Base-by-base conservation (phyloP, 1,139 yeast genomes). In the Pichia norvegensis region DNA sequence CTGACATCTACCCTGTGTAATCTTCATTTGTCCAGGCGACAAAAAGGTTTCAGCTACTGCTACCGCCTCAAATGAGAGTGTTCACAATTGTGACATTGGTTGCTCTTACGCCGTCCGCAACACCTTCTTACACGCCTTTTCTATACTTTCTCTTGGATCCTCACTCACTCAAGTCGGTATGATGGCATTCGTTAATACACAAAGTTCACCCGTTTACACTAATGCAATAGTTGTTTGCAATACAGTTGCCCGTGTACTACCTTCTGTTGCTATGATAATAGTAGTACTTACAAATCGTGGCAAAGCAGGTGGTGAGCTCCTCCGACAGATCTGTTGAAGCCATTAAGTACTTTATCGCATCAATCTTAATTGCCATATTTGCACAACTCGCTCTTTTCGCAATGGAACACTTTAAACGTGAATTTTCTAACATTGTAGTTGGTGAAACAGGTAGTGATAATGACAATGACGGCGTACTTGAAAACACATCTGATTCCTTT, bases 201-300 rank as follows among this genome's bases (percentile, higher is more conserved):
- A 80, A 61, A 14, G 21, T 21, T 94, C 95, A 2, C 77, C 87
- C 4, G 72, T 78, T 3, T 86, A 80, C 60, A 86, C 90, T 17
- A 95, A 90, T 58, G 95, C 85, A 0, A 85, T 85, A 4, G 85
- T 92, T 85, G 88, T 88, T 6, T 97, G 98, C 1, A 96, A 92
- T 63, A 96, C 95, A 0, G 69, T 90, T 14, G 88, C 97, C 0
- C 97, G 97, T 1, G 95, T 90, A 0, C 67, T 90, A 43, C 97
- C 97, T 1, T 79, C 96, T 0, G 64, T 83, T 16, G 83, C 95
- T 0, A 69, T 88, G 45, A 79, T 90, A 42, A 44, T 78, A 1
- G 77, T 88, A 1, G 73, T 82, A 38, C 52, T 77, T 36, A 22
- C 52, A 62, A 75, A 53, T 29, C n/a, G 25, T 9, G 16, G 39